These are phyloP conservation scores for Candida koratica DNA, from an alignment of 805 yeast species.

Conservation along the genomic window DNA sequence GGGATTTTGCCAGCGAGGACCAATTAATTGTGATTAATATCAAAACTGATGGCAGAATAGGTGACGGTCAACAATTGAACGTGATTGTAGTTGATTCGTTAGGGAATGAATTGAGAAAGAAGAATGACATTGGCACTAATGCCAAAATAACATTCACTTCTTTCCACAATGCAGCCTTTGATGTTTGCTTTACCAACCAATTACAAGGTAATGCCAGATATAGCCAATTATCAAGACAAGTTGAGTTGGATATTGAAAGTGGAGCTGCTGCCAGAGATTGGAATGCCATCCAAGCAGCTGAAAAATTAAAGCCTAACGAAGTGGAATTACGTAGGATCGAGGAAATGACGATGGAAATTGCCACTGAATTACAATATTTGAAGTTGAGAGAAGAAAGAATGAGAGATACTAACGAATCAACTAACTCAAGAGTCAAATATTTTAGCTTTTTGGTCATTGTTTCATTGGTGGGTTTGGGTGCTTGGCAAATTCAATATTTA, in stretches of 20 bases:
- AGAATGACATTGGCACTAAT: constrained; percentile 70
- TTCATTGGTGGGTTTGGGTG: constrained; percentile 73
- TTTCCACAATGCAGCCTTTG: constrained; percentile 78
- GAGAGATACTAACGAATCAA: constrained; percentile 95
- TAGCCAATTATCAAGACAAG: constrained; percentile 54
- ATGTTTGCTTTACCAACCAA: constrained; percentile 82
- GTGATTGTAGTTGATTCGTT: constrained; percentile 67
- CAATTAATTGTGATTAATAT: constrained; percentile 85
- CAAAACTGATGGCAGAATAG: constrained; percentile 65
- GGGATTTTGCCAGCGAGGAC: constrained; percentile 84
- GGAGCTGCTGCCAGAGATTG: constrained; percentile 98
- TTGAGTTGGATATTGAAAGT: constrained; percentile 88
- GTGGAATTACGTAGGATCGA: constrained; percentile 83
- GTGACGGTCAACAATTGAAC: constrained; percentile 83
- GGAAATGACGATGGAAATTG: constrained; percentile 80
- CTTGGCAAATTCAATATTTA: constrained; percentile 89
- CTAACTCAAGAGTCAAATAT: constrained; percentile 87
- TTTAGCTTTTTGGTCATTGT: constrained; percentile 70
- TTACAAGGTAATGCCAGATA: constrained; percentile 28
- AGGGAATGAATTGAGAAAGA: constrained; percentile 78
- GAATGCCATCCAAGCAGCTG: constrained; percentile 90
- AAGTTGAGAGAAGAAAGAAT: constrained; percentile 84
- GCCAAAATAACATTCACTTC: constrained; percentile 81
- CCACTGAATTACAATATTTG: constrained; percentile 75
- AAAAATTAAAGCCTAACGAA: constrained; percentile 89